Base-by-base conservation (phyloP, 164 flowering plant species). In the Piper betle region DNA sequence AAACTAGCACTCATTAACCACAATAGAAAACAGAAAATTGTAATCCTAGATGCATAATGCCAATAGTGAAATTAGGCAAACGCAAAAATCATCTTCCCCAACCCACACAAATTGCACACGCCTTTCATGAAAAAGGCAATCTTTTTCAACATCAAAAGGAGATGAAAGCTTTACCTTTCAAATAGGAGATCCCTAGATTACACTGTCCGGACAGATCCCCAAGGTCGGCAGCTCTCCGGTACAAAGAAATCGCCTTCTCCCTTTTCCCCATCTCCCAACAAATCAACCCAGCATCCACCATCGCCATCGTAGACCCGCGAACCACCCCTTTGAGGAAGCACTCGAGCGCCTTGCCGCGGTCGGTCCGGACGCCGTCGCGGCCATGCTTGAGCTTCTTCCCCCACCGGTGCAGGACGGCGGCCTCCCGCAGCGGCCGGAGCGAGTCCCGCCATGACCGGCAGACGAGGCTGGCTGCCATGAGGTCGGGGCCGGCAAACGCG, bases 321-420 rank as follows among this genome's bases (percentile, higher is more conserved):
- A 77, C 75, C 2, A 92, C 97, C 6, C 85, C 99, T 64, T 86
- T 86, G 52, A 90, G 61, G 73, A 93, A 93, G 0, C 80, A 82
- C 17, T 90, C 91, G 5, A 90, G 72, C 12, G 99, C 97, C 74
- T 86, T 88, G 1, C 74, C 68, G 63, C 74, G 41, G 58, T 90
- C 78, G 0, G 72, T 59, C 15, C 73, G 73, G 20, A 86, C 89
- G 6, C 97, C 92, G n/a, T 84, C 84, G 2, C 72, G 68, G 10
- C 99, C 99, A 64, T 93, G 99, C 79, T 93, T 93, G 75, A 80
- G 86, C 68, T 81, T 65, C 77, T 90, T 93, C 54, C 99, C 99
- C 85, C 86, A 83, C 7, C 68, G 65, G 59, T 90, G 57, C 17
- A 82, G 72, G 75, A 80, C 18, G 92, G 87, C 84, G n/a, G 96